Base-by-base conservation (phyloP, 2,329 filamentous ascomycete genomes). In the Drechslerella stenobrocha region DNA sequence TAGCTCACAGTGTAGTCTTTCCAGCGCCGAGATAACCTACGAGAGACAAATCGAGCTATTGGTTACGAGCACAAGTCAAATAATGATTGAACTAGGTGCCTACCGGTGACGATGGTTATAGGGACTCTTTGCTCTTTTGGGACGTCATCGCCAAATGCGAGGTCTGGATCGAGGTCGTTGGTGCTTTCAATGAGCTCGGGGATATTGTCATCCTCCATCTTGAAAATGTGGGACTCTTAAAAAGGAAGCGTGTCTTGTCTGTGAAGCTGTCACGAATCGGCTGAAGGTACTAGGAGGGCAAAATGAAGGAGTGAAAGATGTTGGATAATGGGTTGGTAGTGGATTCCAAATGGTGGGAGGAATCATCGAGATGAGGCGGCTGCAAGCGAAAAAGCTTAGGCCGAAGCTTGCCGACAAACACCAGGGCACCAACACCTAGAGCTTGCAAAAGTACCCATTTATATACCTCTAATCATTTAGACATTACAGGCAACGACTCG, bases 21-120 rank as follows among this genome's bases (percentile, higher is more conserved):
- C 93, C 93, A 6, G 93, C 90, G 15, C 93, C 93, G 2, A 98
- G 82, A 74, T 98, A 98, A 2, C 93, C 90, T 93, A 70, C 23
- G 47, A n/a, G 22, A 13, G 40, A 40, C 35, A 46, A n/a, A 50
- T 69, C 23, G 6, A 69, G 35, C 46, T n/a, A 52, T 6, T 59
- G 45, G 47, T 48, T 23, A 23, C 35, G 15, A 44, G 24, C 26
- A 15, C 18, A 11, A 30, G 9, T 18, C n/a, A 9, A n/a, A 23
- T 52, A 34, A 44, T 8, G n/a, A 9, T 22, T 9, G 20, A 46
- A 6, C 40, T 37, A 42, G 32, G 22, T 11, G 70, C 76, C 67
- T 79, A 85, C 86, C 89, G 53, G 89, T 93, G 7, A 93, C 87
- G 70, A 93, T 90, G 0, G 89, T 92, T 70, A 93, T 89, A 15